Conservation (phyloP, 257 asterid species). For the Paraleonurus japonicus region DNA sequence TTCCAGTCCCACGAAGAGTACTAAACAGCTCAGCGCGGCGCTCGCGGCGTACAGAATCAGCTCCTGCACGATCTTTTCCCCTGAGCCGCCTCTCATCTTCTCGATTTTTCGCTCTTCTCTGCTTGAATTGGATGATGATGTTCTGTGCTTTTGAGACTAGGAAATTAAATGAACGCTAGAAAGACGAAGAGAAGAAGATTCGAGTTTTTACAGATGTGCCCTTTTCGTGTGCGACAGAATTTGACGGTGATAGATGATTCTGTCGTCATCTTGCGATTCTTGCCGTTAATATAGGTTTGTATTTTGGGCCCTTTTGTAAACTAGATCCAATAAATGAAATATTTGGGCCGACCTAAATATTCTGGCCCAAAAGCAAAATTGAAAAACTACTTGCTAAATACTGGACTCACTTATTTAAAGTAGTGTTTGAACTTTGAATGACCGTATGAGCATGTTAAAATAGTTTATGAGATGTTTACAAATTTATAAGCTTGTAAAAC, state of each 20-base stretch:
- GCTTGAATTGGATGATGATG: neutral
- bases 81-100: slow-evolving; percentile 43
- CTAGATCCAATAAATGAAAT: too few relatives aligned
- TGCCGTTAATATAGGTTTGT: neutral
- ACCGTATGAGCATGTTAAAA: too few relatives aligned
- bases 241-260: slow-evolving; percentile 7
- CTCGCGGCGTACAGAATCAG: slow-evolving; percentile 79
- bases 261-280: slow-evolving; percentile 6
- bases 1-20: slow-evolving; percentile 66
- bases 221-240: neutral
- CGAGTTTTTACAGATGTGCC: slow-evolving; percentile 16
- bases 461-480: too few relatives aligned
- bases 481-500: too few relatives aligned
- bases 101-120: neutral
- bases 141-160: neutral
- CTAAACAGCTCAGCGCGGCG: slow-evolving; percentile 85
- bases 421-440: too few relatives aligned
- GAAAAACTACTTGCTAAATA: too few relatives aligned
- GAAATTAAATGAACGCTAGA: neutral
- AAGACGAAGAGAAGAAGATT: slow-evolving; percentile 17
- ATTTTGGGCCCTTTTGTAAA: neutral
- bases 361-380: neutral
- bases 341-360: neutral
- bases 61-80: slow-evolving; percentile 72
- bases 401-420: too few relatives aligned